Percentiles rank a stretch among this genome's conserved stretches.
These are phyloP conservation scores for Aspergillus ustus DNA, from an alignment of 2,329 filamentous ascomycete species.

Conservation along the genomic window DNA sequence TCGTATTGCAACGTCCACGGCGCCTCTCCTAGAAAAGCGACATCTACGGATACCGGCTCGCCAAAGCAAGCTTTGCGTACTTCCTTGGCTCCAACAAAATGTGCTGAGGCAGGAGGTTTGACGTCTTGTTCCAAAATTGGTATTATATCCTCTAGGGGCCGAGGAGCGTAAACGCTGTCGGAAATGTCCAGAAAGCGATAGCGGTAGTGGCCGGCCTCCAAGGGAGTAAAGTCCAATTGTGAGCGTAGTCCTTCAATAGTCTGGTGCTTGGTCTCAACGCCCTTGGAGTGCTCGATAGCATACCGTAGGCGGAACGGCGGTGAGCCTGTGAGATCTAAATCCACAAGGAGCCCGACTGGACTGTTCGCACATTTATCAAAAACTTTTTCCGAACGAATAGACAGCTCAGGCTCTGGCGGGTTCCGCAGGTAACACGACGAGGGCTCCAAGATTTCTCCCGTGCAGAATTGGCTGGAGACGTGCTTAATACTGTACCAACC, in stretches of 20 bases:
- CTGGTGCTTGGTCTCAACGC: constrained; percentile 59
- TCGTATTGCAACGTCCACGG: constrained; percentile 94
- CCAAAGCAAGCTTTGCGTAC: constrained; percentile 77
- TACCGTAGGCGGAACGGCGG: constrained; percentile 89
- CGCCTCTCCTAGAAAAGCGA: constrained; percentile 77
- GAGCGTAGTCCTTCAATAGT: constrained; percentile 73
- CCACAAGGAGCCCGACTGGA: constrained; percentile 85
- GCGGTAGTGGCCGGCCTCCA: constrained; percentile 79
- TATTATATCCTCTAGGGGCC: constrained; percentile 64
- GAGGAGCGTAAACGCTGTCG: constrained; percentile 77
- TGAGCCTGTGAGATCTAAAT: constrained; percentile 87
- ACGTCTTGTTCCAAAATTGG: constrained; percentile 83
- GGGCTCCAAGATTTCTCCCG: constrained; percentile 88
- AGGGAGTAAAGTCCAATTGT: constrained; percentile 82
- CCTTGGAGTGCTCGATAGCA: constrained; percentile 66
- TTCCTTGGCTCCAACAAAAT: constrained; percentile 62
- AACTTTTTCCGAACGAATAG: constrained; percentile 76
- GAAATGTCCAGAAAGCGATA: constrained; percentile 83
- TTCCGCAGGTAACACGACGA: constrained; percentile 93
- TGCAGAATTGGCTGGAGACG: constrained; percentile 78
- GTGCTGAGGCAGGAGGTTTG: constrained; percentile 85
- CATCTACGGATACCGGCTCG: constrained; percentile 74
- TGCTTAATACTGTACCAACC: constrained; percentile 86
- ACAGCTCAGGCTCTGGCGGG: constrained; percentile 81
- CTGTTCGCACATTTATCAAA: constrained; percentile 95